Evolutionary conservation across 192 early-diverging fungal species (phyloP), one percentile per base, ranked within the genome.

Genomic region (Gigaspora rosea): DNA sequence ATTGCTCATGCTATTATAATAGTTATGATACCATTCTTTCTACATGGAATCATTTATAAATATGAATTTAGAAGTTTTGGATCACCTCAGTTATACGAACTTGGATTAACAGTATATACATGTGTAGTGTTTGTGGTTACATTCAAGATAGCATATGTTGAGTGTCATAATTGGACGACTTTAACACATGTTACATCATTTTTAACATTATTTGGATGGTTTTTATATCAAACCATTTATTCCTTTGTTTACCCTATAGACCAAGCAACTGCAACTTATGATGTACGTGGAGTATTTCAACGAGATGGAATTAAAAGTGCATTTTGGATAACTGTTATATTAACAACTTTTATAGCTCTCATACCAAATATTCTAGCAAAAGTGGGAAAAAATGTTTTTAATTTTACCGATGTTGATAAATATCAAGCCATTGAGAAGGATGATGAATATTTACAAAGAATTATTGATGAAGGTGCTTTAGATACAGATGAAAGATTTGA

Each of bases 111-210:
- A 9, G 81, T 90, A 3, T 92, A 88, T 78, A 80, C 87, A 27
- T 86, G 85, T 48, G 85, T 90, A 80, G 87, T 92, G 3, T 66
- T 92, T 47, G 82, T 91, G 3, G 91, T 92, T 1, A 92, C 91
- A 2, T 73, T 91, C 71, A 91, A 92, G 80, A 87, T 92, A 56
- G 88, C 90, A 7, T 92, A 91, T 47, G 65, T 92, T 16, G 91
- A 92, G 75, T 86, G 86, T 48, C 91, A 90, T 64, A 87, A 89
- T 49, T 88, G 88, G 86, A 84, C 88, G 18, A 68, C 86, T 32
- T 80, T 91, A 12, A 85, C 91, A 36, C 91, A 91, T 65, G 11
- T 87, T 59, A 88, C 87, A 49, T 88, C 90, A 6, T 57, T 88
- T 3, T 46, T 88, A 49, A 85, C 88, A 8, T 71, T 92, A 35